Percentiles rank a stretch among this genome's conserved stretches.
These are phyloP conservation scores for Phytophthora constricta DNA, from an alignment of 352 stramenopile genomes.

Conservation along the genomic window DNA sequence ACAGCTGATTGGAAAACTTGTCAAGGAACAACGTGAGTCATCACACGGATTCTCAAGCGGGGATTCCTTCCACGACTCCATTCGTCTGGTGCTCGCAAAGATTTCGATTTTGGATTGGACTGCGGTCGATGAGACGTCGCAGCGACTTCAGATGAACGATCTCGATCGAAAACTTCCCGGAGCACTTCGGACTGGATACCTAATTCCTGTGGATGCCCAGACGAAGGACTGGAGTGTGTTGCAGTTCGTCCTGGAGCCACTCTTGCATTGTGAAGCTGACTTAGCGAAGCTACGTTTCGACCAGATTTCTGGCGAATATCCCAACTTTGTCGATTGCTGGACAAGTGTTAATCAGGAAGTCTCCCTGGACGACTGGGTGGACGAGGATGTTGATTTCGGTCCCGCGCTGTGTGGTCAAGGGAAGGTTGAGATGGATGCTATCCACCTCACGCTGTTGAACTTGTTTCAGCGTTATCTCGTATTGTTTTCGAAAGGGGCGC, in stretches of 20 bases:
- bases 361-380: slow-evolving; percentile 21
- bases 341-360: slow-evolving; percentile 21
- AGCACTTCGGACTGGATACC: slow-evolving; percentile 32
- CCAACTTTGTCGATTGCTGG: slow-evolving; percentile 28
- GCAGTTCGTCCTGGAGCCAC: slow-evolving; percentile 22
- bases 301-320: slow-evolving; percentile 26
- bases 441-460: slow-evolving; percentile 13
- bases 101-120: slow-evolving; percentile 85
- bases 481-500: slow-evolving; percentile 21
- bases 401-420: slow-evolving; percentile 6
- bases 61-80: slow-evolving; percentile 67
- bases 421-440: neutral
- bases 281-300: slow-evolving; percentile 16
- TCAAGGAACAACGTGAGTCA: slow-evolving; percentile 25
- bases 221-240: slow-evolving; percentile 18
- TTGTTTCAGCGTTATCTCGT: slow-evolving; percentile 38
- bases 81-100: slow-evolving; percentile 75
- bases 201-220: slow-evolving; percentile 31
- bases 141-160: slow-evolving; percentile 41
- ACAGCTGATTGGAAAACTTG: slow-evolving; percentile 40
- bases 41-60: slow-evolving; percentile 47
- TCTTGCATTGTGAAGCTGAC: slow-evolving; percentile 10
- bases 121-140: slow-evolving; percentile 58
- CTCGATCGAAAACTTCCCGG: slow-evolving; percentile 36
- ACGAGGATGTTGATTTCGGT: slow-evolving; percentile 42